Conservation (phyloP, 768 basidiomycete genomes). For the Dioszegia aurantiaca region DNA sequence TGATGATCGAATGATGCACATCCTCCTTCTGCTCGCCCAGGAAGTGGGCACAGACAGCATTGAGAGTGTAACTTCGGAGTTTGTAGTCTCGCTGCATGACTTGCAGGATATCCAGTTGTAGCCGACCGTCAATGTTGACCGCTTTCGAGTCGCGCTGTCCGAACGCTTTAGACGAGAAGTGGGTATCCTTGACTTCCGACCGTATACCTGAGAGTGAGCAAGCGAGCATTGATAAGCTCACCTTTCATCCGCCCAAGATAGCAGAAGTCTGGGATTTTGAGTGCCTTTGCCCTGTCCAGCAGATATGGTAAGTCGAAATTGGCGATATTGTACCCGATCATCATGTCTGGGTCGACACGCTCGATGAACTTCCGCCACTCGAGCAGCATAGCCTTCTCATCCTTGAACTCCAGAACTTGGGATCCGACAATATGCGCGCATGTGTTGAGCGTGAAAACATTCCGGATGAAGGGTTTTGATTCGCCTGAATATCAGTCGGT, state of each 20-base stretch:
- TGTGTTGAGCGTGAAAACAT: constrained; percentile 90
- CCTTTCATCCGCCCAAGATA: constrained; percentile 73
- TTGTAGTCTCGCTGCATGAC: constrained; percentile 99
- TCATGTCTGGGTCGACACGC: constrained; percentile 86
- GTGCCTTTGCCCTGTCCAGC: constrained; percentile 80
- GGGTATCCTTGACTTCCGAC: constrained; percentile 83
- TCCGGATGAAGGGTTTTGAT: constrained; percentile 86
- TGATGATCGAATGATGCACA: constrained; percentile 97
- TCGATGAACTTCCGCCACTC: constrained; percentile 88
- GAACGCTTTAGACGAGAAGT: constrained; percentile 97
- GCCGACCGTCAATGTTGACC: constrained; percentile 79
- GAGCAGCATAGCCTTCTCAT: constrained; percentile 70
- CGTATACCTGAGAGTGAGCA: constrained; percentile 59
- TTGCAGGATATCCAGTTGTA: constrained; percentile 92
- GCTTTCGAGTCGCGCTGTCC: constrained; percentile 96
- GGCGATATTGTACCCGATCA: constrained; percentile 93
- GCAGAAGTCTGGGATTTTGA: constrained; percentile 69
- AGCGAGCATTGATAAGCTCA: constrained; percentile 50
- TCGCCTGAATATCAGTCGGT: constrained; percentile 64
- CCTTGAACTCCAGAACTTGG: constrained; percentile 78
- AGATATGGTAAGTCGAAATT: constrained; percentile 97
- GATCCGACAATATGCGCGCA: constrained; percentile 98
- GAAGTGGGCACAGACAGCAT: constrained; percentile 96
- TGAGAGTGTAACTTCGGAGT: constrained; percentile 91
- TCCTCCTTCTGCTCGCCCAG: constrained; percentile 99